phyloP scores from a whole-genome alignment of 129 eudicot genomes.

The Mikania micrantha region DNA sequence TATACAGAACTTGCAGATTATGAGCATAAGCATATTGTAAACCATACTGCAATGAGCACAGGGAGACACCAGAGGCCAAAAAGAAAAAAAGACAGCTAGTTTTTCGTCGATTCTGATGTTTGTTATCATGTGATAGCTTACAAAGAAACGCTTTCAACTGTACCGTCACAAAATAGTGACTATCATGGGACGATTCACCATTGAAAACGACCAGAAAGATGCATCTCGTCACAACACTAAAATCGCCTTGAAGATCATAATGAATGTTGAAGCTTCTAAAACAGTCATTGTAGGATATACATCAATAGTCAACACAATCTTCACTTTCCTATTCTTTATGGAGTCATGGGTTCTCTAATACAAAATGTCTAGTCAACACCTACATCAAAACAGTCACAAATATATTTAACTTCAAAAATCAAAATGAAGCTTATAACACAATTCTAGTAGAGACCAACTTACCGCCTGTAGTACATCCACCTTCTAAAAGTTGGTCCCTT shows the following conservation, averaged over 20 bases:
- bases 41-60: too few species aligned
- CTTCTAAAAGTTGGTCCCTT: conserved; percentile 36
- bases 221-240: conserved; percentile 4
- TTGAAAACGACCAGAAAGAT: neutral
- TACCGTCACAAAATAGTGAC: conserved; percentile 19
- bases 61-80: too few species aligned
- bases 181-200: conserved; percentile 25
- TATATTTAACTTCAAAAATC: neutral
- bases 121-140: conserved; percentile 25
- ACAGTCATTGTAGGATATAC: conserved; percentile 8
- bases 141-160: conserved; percentile 15
- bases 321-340: conserved; percentile 1
- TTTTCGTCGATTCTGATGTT: conserved; percentile 13
- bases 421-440: neutral
- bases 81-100: neutral
- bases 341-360: neutral
- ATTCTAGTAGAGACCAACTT: conserved; percentile 19
- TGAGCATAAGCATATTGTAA: too few species aligned
- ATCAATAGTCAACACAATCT: neutral
- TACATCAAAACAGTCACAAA: neutral
- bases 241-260: neutral
- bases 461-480: conserved; percentile 26
- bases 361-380: neutral
- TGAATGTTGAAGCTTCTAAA: conserved; percentile 9
- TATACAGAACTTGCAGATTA: too few species aligned